Evolutionary conservation across 805 yeast genomes (phyloP).

Genomic region (Zygosaccharomyces lentus): DNA sequence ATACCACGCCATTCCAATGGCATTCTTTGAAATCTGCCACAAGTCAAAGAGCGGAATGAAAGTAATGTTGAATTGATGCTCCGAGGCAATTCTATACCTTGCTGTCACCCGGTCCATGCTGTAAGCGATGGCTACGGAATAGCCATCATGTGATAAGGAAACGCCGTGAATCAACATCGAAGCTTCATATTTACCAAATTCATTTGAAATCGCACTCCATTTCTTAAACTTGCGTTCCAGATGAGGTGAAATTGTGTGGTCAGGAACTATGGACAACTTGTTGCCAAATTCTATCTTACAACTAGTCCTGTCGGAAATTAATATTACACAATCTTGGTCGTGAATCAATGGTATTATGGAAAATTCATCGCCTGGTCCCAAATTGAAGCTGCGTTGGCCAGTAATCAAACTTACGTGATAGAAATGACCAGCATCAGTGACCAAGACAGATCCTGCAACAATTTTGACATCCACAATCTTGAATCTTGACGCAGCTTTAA

Average conservation of each 20-base stretch:
- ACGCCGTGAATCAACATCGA: constrained; percentile 28
- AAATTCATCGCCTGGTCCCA: constrained; percentile 18
- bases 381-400: constrained; percentile 1
- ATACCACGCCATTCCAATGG: constrained; percentile 34
- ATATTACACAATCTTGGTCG: constrained; percentile 11
- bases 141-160: constrained; percentile 29
- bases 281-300: constrained; percentile 15
- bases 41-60: constrained; percentile 27
- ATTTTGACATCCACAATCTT: constrained; percentile 21
- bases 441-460: constrained; percentile 11
- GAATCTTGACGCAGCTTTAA: constrained; percentile 19
- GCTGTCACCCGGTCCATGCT: constrained; percentile 27
- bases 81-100: constrained; percentile 31
- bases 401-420: constrained; percentile 12
- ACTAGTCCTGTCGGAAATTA: constrained; percentile 22
- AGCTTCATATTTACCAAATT: constrained; percentile 28
- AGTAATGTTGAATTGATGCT: constrained; percentile 22
- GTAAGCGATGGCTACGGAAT: constrained; percentile 28
- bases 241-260: constrained; percentile 23
- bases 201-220: constrained; percentile 29
- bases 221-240: constrained; percentile 27
- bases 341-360: constrained; percentile 19
- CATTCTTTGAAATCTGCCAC: constrained; percentile 27
- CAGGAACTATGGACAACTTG: constrained; percentile 15
- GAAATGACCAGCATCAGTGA: constrained; percentile 18